These are phyloP conservation scores for Candida sanyiensis DNA, from an alignment of 805 yeast genomes.

Conservation along the genomic window DNA sequence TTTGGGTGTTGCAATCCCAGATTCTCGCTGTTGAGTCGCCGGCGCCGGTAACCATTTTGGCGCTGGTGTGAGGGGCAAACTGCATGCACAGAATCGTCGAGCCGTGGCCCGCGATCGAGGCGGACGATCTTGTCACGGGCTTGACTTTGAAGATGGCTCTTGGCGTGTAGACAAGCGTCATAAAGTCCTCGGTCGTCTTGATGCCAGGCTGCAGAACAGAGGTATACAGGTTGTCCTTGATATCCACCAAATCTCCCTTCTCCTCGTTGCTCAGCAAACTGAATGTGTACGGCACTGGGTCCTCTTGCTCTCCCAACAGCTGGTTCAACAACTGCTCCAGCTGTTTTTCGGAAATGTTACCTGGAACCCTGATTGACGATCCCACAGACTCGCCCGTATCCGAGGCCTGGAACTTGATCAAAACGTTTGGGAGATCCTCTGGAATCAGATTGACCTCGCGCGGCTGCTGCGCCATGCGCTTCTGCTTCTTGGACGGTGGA, in stretches of 20 bases:
- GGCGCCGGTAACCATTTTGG: slow-evolving; percentile 88
- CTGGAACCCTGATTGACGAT: slow-evolving; percentile 86
- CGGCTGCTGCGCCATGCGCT: slow-evolving; percentile 74
- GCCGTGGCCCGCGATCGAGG: slow-evolving; percentile 94
- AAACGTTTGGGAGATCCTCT: slow-evolving; percentile 75
- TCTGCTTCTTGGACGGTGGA: slow-evolving; percentile 88
- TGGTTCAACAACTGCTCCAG: slow-evolving; percentile 84
- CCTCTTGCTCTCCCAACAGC: slow-evolving; percentile 56
- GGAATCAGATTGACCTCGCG: slow-evolving; percentile 73
- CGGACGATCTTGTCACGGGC: slow-evolving; percentile 84
- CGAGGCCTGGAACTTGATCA: slow-evolving; percentile 84
- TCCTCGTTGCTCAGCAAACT: slow-evolving; percentile 50
- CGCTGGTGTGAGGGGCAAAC: slow-evolving; percentile 85
- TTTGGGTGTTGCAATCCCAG: slow-evolving; percentile 95
- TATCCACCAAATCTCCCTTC: slow-evolving; percentile 52
- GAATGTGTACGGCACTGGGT: slow-evolving; percentile 83
- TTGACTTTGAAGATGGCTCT: slow-evolving; percentile 90
- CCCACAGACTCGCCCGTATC: slow-evolving; percentile 88
- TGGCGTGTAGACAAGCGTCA: slow-evolving; percentile 89
- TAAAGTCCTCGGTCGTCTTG: slow-evolving; percentile 86
- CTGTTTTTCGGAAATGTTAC: slow-evolving; percentile 77
- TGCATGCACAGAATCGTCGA: slow-evolving; percentile 87
- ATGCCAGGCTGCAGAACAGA: slow-evolving; percentile 83
- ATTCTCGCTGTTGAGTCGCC: slow-evolving; percentile 94
- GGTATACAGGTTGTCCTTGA: slow-evolving; percentile 67